These are phyloP conservation scores for Phlyctochytrium planicorne DNA, from an alignment of 192 early-diverging fungal species.

Conservation along the genomic window DNA sequence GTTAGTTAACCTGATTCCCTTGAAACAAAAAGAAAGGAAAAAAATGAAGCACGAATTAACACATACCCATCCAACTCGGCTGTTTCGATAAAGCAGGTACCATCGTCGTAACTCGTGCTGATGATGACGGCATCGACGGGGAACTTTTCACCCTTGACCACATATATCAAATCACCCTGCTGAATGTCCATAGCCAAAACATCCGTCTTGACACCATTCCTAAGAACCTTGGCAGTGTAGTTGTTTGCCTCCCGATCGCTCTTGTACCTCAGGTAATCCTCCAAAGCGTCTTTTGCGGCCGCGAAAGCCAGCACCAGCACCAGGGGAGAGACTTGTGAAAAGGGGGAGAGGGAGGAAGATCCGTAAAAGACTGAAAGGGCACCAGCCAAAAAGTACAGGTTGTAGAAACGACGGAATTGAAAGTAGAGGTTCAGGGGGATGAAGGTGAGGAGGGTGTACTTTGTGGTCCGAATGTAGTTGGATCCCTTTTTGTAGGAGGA, in stretches of 20 bases:
- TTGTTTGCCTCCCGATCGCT: conserved; percentile 44
- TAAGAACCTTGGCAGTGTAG: conserved; percentile 21
- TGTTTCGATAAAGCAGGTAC: conserved; percentile 59
- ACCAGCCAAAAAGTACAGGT: conserved; percentile 61
- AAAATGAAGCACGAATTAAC: conserved; percentile 64
- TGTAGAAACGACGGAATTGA: conserved; percentile 61
- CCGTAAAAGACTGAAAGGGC: conserved; percentile 45
- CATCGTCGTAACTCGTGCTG: conserved; percentile 46
- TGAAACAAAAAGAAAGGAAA: no score
- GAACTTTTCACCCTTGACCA: conserved; percentile 54
- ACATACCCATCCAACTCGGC: conserved; percentile 67
- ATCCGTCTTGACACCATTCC: conserved; percentile 29
- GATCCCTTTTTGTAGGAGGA: conserved; percentile 1
- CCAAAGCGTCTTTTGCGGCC: conserved; percentile 51
- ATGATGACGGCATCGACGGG: conserved; percentile 52
- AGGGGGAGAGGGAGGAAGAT: conserved; percentile 33
- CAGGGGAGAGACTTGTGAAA: conserved; percentile 47
- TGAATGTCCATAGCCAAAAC: conserved; percentile 33
- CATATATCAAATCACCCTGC: conserved; percentile 48
- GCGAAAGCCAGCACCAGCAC: conserved; percentile 50
- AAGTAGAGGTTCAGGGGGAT: conserved; percentile 85
- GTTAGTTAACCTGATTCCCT: background rate
- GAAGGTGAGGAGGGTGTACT: conserved; percentile 88
- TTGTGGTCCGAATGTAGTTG: conserved; percentile 91
- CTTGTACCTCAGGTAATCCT: conserved; percentile 49